phyloP scores from a whole-genome alignment of 2,329 filamentous ascomycete genomes.

The Tolypocladium tundrense region DNA sequence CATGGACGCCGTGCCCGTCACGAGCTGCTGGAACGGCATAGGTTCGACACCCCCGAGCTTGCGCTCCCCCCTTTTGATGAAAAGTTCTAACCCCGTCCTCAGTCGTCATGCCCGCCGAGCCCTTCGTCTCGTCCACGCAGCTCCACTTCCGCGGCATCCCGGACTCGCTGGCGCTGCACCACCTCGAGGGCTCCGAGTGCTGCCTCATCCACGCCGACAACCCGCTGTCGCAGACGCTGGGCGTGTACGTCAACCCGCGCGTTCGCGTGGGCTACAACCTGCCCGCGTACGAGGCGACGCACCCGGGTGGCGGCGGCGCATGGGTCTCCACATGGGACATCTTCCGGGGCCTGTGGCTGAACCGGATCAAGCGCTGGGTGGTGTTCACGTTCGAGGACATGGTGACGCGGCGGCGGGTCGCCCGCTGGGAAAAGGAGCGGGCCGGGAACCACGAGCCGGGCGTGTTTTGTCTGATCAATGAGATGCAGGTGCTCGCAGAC shows the following conservation, averaged over 20 bases:
- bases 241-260: constrained; percentile 59
- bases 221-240: constrained; percentile 36
- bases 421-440: constrained; percentile 25
- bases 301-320: constrained; percentile 17
- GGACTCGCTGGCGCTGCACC: constrained; percentile 48
- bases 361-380: constrained; percentile 39
- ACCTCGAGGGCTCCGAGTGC: constrained; percentile 70
- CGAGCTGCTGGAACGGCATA: constrained; percentile 36
- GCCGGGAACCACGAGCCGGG: constrained; percentile 31
- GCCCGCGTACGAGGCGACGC: constrained; percentile 39
- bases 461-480: constrained; percentile 44
- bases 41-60: constrained; percentile 12
- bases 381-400: constrained; percentile 16
- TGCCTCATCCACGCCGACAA: constrained; percentile 70
- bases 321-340: constrained; percentile 41
- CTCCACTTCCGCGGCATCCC: constrained; percentile 54
- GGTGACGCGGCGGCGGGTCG: constrained; percentile 26
- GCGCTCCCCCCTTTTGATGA: background rate
- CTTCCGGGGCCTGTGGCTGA: constrained; percentile 47
- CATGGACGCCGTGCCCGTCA: constrained; percentile 32
- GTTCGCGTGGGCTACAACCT: constrained; percentile 57
- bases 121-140: constrained; percentile 36
- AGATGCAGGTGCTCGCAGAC: constrained; percentile 48
- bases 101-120: constrained; percentile 41
- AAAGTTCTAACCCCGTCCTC: background rate